Evolutionary conservation across 1,284 basidiomycete genomes (phyloP).

Genomic region (Pulveroboletus sp.): DNA sequence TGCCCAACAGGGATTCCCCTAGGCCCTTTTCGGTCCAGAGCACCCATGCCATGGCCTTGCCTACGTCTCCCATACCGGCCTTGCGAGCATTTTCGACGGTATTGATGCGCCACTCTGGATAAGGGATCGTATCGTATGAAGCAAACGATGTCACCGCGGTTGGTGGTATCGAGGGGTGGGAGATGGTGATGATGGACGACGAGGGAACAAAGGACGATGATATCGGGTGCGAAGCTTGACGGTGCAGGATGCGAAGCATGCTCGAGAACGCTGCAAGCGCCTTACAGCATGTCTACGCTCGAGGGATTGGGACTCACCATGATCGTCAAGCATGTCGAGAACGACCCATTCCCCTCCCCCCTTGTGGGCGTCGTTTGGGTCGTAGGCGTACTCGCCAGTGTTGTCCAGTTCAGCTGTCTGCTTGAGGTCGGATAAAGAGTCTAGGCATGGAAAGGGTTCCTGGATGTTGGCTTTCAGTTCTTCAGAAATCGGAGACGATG

Average conservation of each 20-base stretch:
- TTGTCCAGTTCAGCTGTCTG: conserved; percentile 4
- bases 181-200: conserved; percentile 30
- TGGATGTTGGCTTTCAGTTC: conserved; percentile 20
- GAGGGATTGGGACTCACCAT: conserved; percentile 38
- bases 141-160: conserved; percentile 4
- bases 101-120: conserved; percentile 62
- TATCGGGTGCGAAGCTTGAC: conserved; percentile 45
- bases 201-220: conserved; percentile 49
- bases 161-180: conserved; percentile 10
- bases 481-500: conserved; percentile 32
- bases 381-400: no score
- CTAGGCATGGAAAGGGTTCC: neutral
- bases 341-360: conserved; percentile 53
- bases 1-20: conserved; percentile 22
- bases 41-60: conserved; percentile 51
- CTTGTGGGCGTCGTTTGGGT: conserved; percentile 4
- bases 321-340: conserved; percentile 56
- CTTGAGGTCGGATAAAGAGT: neutral
- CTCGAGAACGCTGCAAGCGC: conserved; percentile 48
- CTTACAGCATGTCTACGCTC: neutral
- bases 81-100: conserved; percentile 50
- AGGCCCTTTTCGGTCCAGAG: conserved; percentile 39
- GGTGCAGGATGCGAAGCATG: conserved; percentile 62
- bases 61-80: conserved; percentile 56
- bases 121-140: conserved; percentile 46